Evolutionary conservation across 2,329 filamentous ascomycete species (phyloP), one percentile per base, ranked within the genome.

Genomic region (Rhynchosporium graminicola): DNA sequence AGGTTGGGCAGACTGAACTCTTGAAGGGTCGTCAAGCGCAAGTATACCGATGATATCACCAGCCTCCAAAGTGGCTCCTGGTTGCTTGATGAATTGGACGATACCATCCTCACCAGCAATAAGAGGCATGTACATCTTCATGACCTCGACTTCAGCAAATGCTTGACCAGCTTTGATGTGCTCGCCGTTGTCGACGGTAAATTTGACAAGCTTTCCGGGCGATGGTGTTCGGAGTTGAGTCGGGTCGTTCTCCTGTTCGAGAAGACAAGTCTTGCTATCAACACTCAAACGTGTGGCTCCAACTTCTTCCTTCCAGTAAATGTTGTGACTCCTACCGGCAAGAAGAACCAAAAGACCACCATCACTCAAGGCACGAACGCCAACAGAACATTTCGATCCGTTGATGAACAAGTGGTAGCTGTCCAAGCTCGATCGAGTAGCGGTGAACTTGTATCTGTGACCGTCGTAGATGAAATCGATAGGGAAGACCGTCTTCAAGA

Each of bases 91-190:
- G 72, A 99, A 86, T 80, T 97, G 95, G 61, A 99, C 94, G 60
- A 96, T 85, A 81, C 95, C 95, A 72, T 97, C 95, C 77, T 99
- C 95, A 75, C 93, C 89, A 2, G 95, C 91, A 65, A 99, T 85
- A 60, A 99, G 83, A 73, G 95, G 95, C 95, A 99, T 99, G 84
- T 98, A 98, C 95, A 99, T 99, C 85, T 99, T 99, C 95, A 99
- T 99, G 78, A 99, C 95, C 79, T 99, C 95, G 46, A 99, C 94
- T 77, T 99, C 95, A 61, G 95, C 95, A 74, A 92, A 99, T 40
- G 94, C 83, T 77, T 98, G 91, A 62, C 94, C 94, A 71, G 96
- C 92, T 77, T 87, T 89, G 77, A 99, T 87, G 76, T 99, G 95
- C 70, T 92, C 85, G 65, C 95, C 95, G 73, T 96, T 98, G 77